A percentile compares a stretch with the other conserved stretches of the same genome.
phyloP scores from a whole-genome alignment of 371 early-diverging fungal genomes.

The Mortierella sp. region DNA sequence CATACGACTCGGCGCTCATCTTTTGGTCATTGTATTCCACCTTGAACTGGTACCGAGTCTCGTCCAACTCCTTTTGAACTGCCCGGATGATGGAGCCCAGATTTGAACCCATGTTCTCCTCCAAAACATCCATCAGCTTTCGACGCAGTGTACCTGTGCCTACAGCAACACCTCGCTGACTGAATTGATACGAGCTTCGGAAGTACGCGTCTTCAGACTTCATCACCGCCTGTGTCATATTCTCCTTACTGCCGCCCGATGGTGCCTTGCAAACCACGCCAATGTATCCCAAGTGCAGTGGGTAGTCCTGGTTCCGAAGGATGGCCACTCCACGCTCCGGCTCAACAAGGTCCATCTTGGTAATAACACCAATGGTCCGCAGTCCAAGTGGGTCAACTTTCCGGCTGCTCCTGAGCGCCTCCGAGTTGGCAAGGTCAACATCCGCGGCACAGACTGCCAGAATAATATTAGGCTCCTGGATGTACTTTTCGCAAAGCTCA shows the following conservation, averaged over 20 bases:
- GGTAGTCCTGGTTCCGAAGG: slow-evolving; percentile 91
- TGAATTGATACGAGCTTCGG: slow-evolving; percentile 67
- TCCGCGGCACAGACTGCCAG: slow-evolving; percentile 98
- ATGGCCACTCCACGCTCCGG: slow-evolving; percentile 85
- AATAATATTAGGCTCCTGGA: slow-evolving; percentile 94
- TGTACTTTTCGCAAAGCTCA: slow-evolving; percentile 93
- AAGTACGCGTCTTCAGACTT: slow-evolving; percentile 80
- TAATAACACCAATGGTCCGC: slow-evolving; percentile 98
- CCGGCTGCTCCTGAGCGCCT: slow-evolving; percentile 93
- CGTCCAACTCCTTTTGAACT: slow-evolving; percentile 92
- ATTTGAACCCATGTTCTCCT: slow-evolving; percentile 90
- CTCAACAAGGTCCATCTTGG: slow-evolving; percentile 98
- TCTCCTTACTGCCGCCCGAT: slow-evolving; percentile 57
- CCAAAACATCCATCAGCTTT: slow-evolving; percentile 88
- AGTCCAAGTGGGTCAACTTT: slow-evolving; percentile 94
- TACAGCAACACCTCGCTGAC: slow-evolving; percentile 76
- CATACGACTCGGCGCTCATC: slow-evolving; percentile 94
- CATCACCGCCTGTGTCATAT: slow-evolving; percentile 73
- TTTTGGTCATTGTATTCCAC: slow-evolving; percentile 97
- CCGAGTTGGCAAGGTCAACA: slow-evolving; percentile 99
- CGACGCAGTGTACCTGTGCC: slow-evolving; percentile 86
- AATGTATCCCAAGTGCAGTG: slow-evolving; percentile 95
- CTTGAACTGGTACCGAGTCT: slow-evolving; percentile 96
- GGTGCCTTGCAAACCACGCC: slow-evolving; percentile 93
- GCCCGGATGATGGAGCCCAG: slow-evolving; percentile 86